A percentile compares a stretch with the other conserved stretches of the same genome.
phyloP scores from a whole-genome alignment of 148 eudicot genomes.

The Heliosperma pusillum region DNA sequence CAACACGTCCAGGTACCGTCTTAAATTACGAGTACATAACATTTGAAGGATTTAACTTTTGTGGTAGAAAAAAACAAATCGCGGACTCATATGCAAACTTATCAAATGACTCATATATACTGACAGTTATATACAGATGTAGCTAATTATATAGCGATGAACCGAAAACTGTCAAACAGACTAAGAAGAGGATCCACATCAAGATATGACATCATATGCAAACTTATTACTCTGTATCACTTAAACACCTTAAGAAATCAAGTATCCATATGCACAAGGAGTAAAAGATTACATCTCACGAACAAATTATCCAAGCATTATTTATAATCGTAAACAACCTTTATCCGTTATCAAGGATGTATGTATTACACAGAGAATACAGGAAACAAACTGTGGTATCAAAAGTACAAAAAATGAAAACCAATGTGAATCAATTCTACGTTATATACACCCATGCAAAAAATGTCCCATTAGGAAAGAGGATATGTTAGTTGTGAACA shows the following conservation, averaged over 20 bases:
- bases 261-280: not conserved
- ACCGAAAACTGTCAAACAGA: not conserved
- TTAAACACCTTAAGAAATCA: conserved; percentile 17
- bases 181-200: not conserved
- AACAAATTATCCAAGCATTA: not conserved
- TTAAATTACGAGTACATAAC: too few relatives aligned
- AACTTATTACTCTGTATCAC: not conserved
- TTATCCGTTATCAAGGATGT: not conserved
- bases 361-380: conserved; percentile 1
- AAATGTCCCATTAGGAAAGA: too few relatives aligned
- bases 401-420: not conserved
- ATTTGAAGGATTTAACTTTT: too few relatives aligned
- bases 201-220: not conserved
- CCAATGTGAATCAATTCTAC: not conserved
- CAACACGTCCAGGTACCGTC: too few relatives aligned
- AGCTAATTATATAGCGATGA: not conserved
- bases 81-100: too few relatives aligned
- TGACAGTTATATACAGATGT: not conserved
- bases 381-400: not conserved
- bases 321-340: conserved; percentile 5
- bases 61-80: too few relatives aligned
- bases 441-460: not conserved
- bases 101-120: too few relatives aligned
- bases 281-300: not conserved
- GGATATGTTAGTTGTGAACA: too few relatives aligned